Base-by-base conservation (phyloP, 306 rosid genomes). In the Gillenia trifoliata region DNA sequence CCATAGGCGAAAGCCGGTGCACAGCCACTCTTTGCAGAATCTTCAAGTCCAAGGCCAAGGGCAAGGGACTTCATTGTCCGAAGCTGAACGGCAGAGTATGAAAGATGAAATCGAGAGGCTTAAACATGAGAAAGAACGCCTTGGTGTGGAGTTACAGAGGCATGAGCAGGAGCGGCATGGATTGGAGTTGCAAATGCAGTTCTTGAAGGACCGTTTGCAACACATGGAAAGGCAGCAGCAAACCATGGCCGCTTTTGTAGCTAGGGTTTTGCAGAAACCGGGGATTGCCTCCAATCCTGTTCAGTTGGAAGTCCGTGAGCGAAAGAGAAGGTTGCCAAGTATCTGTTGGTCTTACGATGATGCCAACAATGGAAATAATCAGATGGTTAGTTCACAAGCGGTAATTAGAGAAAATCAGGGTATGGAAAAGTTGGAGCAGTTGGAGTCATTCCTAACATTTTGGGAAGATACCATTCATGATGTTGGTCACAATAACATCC, bases 1-100 rank as follows among this genome's bases (percentile, higher is more conserved):
- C 64, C 89, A 82, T 65, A 88, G 97, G 78, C 82, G 95, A 68
- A 90, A 87, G 85, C 89, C 95, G 2, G 90, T 94, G n/a, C 95
- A 90, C 78, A 91, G 98, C 71, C 98, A 90, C 88, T 91, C 96
- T 77, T 40, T 81, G 76, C 96, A 66, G 79, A 94, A 83, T 80
- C 45, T 78, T 28, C 88, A 83, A 57, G 86, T 77, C 40, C 88
- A 80, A 60, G 87, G 84, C 30, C 88, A 80, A 60, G 87, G 84
- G 49, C 92, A 85, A 76, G 90, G 86, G 63, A 73, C 86, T 76
- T 70, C 79, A 1, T 57, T 88, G 31, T 74, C 86, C 0, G 91
- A 90, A 81, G 66, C 86, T 0, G 97, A 94, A 66, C 72, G 88
- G 36, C 84, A 77, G 72, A 79, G 73, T 47, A 83, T 84, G 36